Evolutionary conservation across 306 rosid species (phyloP).

Genomic region (Delonix regia): DNA sequence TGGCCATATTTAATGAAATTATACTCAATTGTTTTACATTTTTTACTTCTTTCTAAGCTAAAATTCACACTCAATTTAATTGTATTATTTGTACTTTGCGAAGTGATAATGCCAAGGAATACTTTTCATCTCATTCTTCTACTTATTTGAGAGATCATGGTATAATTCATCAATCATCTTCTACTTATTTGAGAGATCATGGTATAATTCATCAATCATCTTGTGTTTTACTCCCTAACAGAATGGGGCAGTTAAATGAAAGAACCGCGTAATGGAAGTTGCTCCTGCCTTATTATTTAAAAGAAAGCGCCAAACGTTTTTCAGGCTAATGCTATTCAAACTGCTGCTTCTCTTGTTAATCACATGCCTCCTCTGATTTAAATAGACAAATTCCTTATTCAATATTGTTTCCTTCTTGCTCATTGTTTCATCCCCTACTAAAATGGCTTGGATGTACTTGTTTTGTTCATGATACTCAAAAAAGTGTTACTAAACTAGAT

Average conservation of each 20-base stretch:
- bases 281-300: background rate
- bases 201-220: background rate
- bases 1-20: too few species aligned
- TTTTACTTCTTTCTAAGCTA: background rate
- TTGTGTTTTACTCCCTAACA: background rate
- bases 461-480: background rate
- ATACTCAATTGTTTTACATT: too few species aligned
- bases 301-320: background rate
- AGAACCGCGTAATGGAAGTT: background rate
- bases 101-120: background rate
- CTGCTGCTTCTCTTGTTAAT: background rate
- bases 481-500: background rate
- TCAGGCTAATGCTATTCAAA: background rate
- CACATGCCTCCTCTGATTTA: background rate
- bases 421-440: background rate
- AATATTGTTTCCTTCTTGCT: background rate
- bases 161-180: too few species aligned
- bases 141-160: too few species aligned
- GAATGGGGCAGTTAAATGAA: background rate
- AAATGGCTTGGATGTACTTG: background rate
- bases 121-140: background rate
- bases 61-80: background rate
- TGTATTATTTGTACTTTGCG: background rate
- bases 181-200: background rate
- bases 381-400: background rate